Percentiles rank a stretch among this genome's conserved stretches.
phyloP scores from a whole-genome alignment of 1,139 yeast species.

The Saccharomyces hybrid region DNA sequence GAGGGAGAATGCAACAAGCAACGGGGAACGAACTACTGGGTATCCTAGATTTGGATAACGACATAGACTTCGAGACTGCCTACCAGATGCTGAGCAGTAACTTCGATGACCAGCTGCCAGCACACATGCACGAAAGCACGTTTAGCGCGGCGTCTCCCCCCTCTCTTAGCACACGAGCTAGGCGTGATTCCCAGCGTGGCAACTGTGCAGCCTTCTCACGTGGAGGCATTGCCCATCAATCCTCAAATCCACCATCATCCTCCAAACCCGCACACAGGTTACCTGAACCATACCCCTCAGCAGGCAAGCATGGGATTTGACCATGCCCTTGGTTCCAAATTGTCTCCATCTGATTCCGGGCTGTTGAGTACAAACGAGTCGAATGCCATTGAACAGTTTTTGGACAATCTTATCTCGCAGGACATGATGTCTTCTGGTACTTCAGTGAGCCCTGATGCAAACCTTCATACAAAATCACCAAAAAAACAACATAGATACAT shows the following conservation, averaged over 20 bases:
- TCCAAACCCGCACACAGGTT: background rate
- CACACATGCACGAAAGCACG: background rate
- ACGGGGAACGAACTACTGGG: slow-evolving; percentile 11
- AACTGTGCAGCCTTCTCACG: background rate
- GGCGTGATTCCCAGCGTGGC: background rate
- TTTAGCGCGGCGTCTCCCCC: background rate
- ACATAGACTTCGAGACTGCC: slow-evolving; percentile 32
- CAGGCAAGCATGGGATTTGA: slow-evolving; percentile 1
- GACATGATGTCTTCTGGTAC: background rate
- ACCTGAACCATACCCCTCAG: background rate
- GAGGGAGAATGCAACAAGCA: background rate
- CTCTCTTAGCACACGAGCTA: background rate
- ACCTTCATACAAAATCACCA: background rate
- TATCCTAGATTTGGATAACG: slow-evolving; percentile 26
- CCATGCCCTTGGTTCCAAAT: background rate
- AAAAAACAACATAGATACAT: background rate
- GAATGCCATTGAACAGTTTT: slow-evolving; percentile 28
- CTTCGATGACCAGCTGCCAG: slow-evolving; percentile 8
- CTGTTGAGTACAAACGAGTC: slow-evolving; percentile 29
- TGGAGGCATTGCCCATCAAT: background rate
- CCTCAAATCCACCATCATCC: background rate
- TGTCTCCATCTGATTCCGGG: slow-evolving; percentile 9
- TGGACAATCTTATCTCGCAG: slow-evolving; percentile 22
- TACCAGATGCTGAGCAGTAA: slow-evolving; percentile 24
- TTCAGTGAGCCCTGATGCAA: background rate